These are phyloP conservation scores for Westerdykella ornata DNA, from an alignment of 2,329 filamentous ascomycete genomes.

Conservation along the genomic window DNA sequence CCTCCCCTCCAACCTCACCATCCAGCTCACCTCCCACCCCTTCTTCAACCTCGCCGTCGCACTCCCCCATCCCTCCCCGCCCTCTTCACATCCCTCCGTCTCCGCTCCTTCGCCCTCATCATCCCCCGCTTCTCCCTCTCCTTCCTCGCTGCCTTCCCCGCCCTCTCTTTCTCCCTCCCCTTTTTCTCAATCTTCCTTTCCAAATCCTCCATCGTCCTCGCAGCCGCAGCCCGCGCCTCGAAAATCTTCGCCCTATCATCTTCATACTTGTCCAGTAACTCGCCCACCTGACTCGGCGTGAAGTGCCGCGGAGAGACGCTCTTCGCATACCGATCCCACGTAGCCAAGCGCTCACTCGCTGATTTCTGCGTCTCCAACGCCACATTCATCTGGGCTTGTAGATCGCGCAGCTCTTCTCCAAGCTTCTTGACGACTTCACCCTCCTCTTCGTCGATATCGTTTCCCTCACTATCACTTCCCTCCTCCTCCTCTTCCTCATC, in stretches of 20 bases:
- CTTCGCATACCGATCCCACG: slow-evolving; percentile 35
- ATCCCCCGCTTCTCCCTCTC: slow-evolving; percentile 20
- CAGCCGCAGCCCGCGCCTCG: slow-evolving; percentile 15
- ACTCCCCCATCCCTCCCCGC: slow-evolving; percentile 18
- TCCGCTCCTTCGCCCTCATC: slow-evolving; percentile 18
- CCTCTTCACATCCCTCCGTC: slow-evolving; percentile 10
- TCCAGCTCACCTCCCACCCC: slow-evolving; percentile 14
- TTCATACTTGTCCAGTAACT: slow-evolving; percentile 34
- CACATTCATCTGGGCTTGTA: slow-evolving; percentile 11
- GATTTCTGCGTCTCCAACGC: slow-evolving; percentile 20
- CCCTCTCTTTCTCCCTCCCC: slow-evolving; percentile 19
- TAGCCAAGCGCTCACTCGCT: slow-evolving; percentile 14
- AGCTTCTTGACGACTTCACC: slow-evolving; percentile 42
- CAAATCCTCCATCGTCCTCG: slow-evolving; percentile 17
- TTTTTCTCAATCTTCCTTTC: slow-evolving; percentile 21
- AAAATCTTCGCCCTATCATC: slow-evolving; percentile 24
- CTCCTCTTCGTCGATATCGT: slow-evolving; percentile 42
- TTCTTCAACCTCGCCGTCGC: slow-evolving; percentile 26
- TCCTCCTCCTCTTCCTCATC: slow-evolving; percentile 38
- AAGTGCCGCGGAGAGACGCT: slow-evolving; percentile 24
- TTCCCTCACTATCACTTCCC: slow-evolving; percentile 26
- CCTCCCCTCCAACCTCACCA: slow-evolving; percentile 39
- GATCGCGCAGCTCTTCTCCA: slow-evolving; percentile 15
- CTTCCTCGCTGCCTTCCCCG: slow-evolving; percentile 21
- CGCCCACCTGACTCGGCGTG: slow-evolving; percentile 26